Base-by-base conservation (phyloP, 495 filamentous ascomycete genomes). In the Lasiosphaeriaceae sp. region DNA sequence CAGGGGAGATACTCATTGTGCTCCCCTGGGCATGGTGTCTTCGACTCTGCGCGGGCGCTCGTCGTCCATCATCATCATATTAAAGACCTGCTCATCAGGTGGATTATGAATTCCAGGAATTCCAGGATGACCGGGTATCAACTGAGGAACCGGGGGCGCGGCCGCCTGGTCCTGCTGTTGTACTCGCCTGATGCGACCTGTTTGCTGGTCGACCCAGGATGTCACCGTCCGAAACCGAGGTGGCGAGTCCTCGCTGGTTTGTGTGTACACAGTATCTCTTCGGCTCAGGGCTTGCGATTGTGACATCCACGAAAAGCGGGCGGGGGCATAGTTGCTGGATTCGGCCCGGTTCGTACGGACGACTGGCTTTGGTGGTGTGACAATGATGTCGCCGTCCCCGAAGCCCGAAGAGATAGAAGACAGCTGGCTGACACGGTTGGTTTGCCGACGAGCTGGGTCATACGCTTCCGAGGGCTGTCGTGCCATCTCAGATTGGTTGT, bases 181-280 rank as follows among this genome's bases (percentile, higher is more conserved):
- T 12, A 64, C 70, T 19, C 73, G 62, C 57, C 60, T 69, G 47
- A 75, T 62, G 2, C 77, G 69, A 1, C 71, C 71, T 24, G 68
- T 68, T 60, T 87, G 85, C 57, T 86, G 80, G 60, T 79, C 74
- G 2, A 88, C 83, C 85, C 85, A 88, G 14, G 78, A 82, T 46
- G 71, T 72, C 50, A 88, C 71, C 9, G 74, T 75, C 23, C 82
- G 76, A 62, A 85, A 87, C 17, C 77, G 75, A 16, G 83, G 74
- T 14, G 77, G 76, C 26, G 65, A 63, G 49, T 80, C 80, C 52
- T 77, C 72, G 54, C 72, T 77, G n/a, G 70, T 58, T 50, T 71
- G 62, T 0, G 79, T 80, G 63, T 77, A 79, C 16, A 80, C 56
- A 0, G 79, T 76, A 34, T 77, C 74, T 41, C 76, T 66, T 34